phyloP scores from a whole-genome alignment of 2,329 filamentous ascomycete genomes.

The Cladosporium sp. region DNA sequence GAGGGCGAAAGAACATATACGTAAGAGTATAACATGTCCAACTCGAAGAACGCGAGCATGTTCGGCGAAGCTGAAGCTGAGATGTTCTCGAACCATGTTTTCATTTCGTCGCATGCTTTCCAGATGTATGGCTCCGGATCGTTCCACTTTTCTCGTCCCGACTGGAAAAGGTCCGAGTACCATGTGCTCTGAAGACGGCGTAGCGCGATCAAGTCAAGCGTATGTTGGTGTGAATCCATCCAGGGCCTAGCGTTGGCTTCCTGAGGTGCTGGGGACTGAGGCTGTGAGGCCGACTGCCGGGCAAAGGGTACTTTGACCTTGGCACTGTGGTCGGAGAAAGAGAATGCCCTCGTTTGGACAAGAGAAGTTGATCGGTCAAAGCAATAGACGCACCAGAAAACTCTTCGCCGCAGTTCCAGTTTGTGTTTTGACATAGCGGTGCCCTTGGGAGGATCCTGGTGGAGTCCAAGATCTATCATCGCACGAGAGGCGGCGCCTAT shows the following conservation, averaged over 20 bases:
- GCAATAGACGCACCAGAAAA: constrained; percentile 89
- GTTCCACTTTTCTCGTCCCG: constrained; percentile 66
- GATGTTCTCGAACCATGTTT: constrained; percentile 77
- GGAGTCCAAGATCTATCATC: constrained; percentile 85
- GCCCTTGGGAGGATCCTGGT: constrained; percentile 82
- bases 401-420: constrained; percentile 75
- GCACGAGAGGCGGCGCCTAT: constrained; percentile 88
- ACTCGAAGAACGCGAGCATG: constrained; percentile 76
- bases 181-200: constrained; percentile 84
- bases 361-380: constrained; percentile 89
- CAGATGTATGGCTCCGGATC: constrained; percentile 73
- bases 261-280: constrained; percentile 29
- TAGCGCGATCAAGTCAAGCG: constrained; percentile 76
- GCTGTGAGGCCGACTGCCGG: constrained; percentile 29
- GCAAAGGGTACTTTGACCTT: constrained; percentile 74
- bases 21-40: constrained; percentile 88
- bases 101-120: constrained; percentile 75
- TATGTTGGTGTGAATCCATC: constrained; percentile 64
- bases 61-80: constrained; percentile 65
- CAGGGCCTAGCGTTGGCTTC: constrained; percentile 45
- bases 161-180: constrained; percentile 87
- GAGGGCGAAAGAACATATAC: constrained; percentile 86
- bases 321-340: constrained; percentile 86
- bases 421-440: constrained; percentile 67
- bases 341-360: constrained; percentile 83